phyloP scores from a whole-genome alignment of 768 basidiomycete species.

The Boletales sp. region DNA sequence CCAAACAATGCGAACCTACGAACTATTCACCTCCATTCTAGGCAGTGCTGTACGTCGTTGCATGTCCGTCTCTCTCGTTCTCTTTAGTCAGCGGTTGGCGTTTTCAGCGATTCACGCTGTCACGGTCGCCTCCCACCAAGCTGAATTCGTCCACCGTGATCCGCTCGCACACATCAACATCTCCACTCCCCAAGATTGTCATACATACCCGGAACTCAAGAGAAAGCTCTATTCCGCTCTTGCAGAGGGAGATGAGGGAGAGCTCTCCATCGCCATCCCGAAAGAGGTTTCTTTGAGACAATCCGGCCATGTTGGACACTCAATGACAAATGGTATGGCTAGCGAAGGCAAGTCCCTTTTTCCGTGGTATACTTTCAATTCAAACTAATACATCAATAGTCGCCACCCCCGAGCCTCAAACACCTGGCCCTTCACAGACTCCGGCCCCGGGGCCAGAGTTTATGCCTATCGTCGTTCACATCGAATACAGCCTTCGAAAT shows the following conservation, averaged over 20 bases:
- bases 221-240: constrained; percentile 87
- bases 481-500: constrained; percentile 78
- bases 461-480: constrained; percentile 68
- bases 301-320: constrained; percentile 42
- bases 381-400: constrained; percentile 33
- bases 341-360: constrained; percentile 51
- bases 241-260: constrained; percentile 91
- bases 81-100: constrained; percentile 16
- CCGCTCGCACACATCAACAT: constrained; percentile 63
- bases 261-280: constrained; percentile 86
- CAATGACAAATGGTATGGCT: constrained; percentile 37
- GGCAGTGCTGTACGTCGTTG: constrained; percentile 72
- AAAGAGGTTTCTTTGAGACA: constrained; percentile 64
- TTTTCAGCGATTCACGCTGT: constrained; percentile 66
- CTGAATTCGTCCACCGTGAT: constrained; percentile 79
- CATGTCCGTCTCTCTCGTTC: constrained; percentile 8
- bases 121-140: constrained; percentile 64
- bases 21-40: constrained; percentile 83
- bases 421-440: constrained; percentile 44
- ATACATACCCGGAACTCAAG: constrained; percentile 90
- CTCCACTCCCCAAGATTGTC: constrained; percentile 72
- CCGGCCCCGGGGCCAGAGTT: constrained; percentile 55
- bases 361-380: constrained; percentile 6
- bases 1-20: constrained; percentile 77
- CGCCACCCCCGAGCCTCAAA: constrained; percentile 82